Base-by-base conservation (phyloP, 2,329 filamentous ascomycete species). In the Delphinella strobiligena region DNA sequence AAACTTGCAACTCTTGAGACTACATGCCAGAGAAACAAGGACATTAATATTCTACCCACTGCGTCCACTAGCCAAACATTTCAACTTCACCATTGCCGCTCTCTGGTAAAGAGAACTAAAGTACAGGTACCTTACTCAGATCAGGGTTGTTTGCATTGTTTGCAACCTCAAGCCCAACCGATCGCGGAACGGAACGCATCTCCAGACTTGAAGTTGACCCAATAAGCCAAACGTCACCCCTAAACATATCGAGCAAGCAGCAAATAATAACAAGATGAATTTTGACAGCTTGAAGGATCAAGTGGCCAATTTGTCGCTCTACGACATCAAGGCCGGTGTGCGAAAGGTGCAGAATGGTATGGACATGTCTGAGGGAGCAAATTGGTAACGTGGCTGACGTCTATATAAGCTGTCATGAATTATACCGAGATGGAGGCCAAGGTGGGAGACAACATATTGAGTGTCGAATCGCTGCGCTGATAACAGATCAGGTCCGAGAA, bases 291-390 rank as follows among this genome's bases (percentile, higher is more conserved):
- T 95, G 40, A 89, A 84, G 62, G 84, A 85, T 54, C 80, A 84
- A 64, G 86, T 94, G 63, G 80, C 80, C 68, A 93, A 91, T 68
- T 72, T 95, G 72, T 84, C 83, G 54, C 73, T 95, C 62, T 95
- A 95, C 70, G 88, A 95, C 64, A 59, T 95, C 68, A 95, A 95
- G 69, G 88, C 88, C 40, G 83, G 87, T 49, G 86, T 95, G 52
- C 80, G 88, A 51, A 94, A 95, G 64, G 84, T 93, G 44, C 88
- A 95, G 59, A 95, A 95, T 89, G 88, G 88, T 94, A 67, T 52
- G 72, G 49, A 31, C n/a, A 16, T 34, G 14, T 17, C 41, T 22
- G 35, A 24, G 29, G 22, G 40, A 31, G 34, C 8, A 16, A 24
- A 41, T 29, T 17, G 29, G 17, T 19, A 41, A 37, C 30, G 37